Conservation (phyloP, 2,329 filamentous ascomycete species). For the Whalleya microplaca region DNA sequence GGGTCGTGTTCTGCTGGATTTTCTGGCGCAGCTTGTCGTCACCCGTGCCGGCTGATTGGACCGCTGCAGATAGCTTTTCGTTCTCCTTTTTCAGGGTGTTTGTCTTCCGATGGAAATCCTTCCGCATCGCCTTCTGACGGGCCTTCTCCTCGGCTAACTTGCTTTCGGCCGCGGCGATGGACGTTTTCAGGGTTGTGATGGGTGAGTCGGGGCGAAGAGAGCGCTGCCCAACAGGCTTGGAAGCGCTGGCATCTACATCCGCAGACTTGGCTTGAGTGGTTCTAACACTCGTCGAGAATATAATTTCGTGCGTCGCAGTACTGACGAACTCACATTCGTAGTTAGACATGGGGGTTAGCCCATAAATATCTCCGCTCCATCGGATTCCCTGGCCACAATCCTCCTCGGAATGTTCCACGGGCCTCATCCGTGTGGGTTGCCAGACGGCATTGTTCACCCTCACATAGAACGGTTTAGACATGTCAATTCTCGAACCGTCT, state of each 20-base stretch:
- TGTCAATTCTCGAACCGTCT: conserved; percentile 59
- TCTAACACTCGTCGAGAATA: conserved; percentile 74
- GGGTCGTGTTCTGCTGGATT: conserved; percentile 74
- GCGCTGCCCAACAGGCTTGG: conserved; percentile 53
- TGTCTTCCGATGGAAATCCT: conserved; percentile 73
- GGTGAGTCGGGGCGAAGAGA: conserved; percentile 75
- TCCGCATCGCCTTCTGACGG: conserved; percentile 70
- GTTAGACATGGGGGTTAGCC: conserved; percentile 71
- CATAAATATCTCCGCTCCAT: conserved; percentile 75
- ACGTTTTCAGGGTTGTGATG: conserved; percentile 75
- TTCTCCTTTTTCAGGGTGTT: conserved; percentile 74
- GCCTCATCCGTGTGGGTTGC: conserved; percentile 75
- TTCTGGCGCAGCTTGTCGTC: conserved; percentile 79
- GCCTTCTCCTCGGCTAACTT: conserved; percentile 72
- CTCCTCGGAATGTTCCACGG: conserved; percentile 44
- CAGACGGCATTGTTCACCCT: conserved; percentile 78
- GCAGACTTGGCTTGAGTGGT: conserved; percentile 58
- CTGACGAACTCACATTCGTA: conserved; percentile 81
- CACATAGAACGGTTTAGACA: conserved; percentile 76
- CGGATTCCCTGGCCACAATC: conserved; percentile 49
- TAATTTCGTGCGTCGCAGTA: conserved; percentile 64
- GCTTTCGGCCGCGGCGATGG: conserved; percentile 71
- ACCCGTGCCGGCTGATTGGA: conserved; percentile 70
- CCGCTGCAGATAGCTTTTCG: conserved; percentile 67
- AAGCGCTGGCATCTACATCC: conserved; percentile 41